Evolutionary conservation across 2,329 filamentous ascomycete species (phyloP), one percentile per base, ranked within the genome.

Genomic region (Scytalidium sp.): DNA sequence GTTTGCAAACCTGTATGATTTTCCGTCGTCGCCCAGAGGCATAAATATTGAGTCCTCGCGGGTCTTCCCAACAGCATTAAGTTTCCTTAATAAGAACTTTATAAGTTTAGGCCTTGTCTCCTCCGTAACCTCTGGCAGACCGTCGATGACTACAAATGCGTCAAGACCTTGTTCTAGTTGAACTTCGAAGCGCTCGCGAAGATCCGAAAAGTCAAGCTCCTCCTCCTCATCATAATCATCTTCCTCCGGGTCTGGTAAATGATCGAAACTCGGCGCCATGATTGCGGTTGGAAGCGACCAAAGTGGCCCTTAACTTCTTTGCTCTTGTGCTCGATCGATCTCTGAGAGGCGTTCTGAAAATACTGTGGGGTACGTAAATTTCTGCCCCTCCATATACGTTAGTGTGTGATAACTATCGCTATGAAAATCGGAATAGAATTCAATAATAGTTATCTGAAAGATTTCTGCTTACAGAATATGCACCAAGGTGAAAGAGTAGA

Each of bases 161-260:
- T 99, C 94, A 64, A 97, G 87, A 51, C 94, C 94, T 71, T 96
- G 90, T 70, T 99, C 94, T 58, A 97, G 80, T 68, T 93, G 90
- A 56, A 97, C 92, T 74, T 97, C 91, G 69, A 92, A 97, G 72
- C 95, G 90, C 70, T 95, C 92, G 69, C 86, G 83, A 60, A 99
- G 81, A 74, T 99, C 93, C 62, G 90, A 93, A 70, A 96, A 90
- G 70, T 97, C 93, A 71, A 97, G 87, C 69, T 97, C 91, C 73
- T 94, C 87, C 69, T 96, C 92, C 69, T 87, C 88, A 68, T 92
- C 87, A 65, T 94, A 90, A 60, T 86, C 83, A 65, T 87, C 83
- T 70, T 93, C 86, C 70, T 96, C 90, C 64, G 93, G 90, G 71
- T 96, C 91, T 71, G 88, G 87, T 68, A 97, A 80, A 65, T 91